phyloP scores from a whole-genome alignment of 1,139 yeast genomes.

The Yamadazyma diospyri region DNA sequence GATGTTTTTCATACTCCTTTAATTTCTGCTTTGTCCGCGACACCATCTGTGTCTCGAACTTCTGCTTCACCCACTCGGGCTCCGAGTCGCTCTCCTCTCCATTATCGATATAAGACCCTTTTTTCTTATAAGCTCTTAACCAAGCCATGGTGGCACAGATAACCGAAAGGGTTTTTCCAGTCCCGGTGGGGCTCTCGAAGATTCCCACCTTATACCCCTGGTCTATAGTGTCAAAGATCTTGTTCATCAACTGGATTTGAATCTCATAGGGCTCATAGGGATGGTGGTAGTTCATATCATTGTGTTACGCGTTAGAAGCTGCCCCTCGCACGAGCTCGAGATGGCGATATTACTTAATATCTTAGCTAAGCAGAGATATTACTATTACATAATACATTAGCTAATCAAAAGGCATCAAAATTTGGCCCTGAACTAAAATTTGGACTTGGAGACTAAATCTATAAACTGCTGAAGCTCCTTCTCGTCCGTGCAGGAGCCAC shows the following conservation, averaged over 20 bases:
- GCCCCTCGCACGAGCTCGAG: no score
- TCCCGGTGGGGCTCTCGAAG: slow-evolving; percentile 94
- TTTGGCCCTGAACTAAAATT: slow-evolving; percentile 10
- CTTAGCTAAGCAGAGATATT: no score
- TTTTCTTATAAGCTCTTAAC: slow-evolving; percentile 61
- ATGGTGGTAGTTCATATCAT: slow-evolving; percentile 53
- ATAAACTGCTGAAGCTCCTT: slow-evolving; percentile 18
- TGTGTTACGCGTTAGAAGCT: no score
- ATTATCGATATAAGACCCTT: slow-evolving; percentile 19
- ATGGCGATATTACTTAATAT: no score
- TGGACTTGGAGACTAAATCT: slow-evolving; percentile 5
- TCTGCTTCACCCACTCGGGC: slow-evolving; percentile 56
- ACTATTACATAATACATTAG: no score
- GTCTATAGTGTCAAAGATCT: slow-evolving; percentile 62
- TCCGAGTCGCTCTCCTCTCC: slow-evolving; percentile 41
- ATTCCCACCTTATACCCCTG: slow-evolving; percentile 66
- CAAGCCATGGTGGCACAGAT: slow-evolving; percentile 87
- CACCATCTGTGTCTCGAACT: slow-evolving; percentile 34
- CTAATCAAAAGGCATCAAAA: slow-evolving; percentile 8
- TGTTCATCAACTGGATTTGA: slow-evolving; percentile 73
- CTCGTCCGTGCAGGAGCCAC: slow-evolving; percentile 31
- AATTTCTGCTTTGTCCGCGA: slow-evolving; percentile 27
- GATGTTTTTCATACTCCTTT: slow-evolving; percentile 38
- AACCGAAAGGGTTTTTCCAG: slow-evolving; percentile 85
- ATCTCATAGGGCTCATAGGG: slow-evolving; percentile 82